Evolutionary conservation across 2,329 filamentous ascomycete genomes (phyloP), one percentile per base, ranked within the genome.

Genomic region (Colletotrichum neosansevieriae): DNA sequence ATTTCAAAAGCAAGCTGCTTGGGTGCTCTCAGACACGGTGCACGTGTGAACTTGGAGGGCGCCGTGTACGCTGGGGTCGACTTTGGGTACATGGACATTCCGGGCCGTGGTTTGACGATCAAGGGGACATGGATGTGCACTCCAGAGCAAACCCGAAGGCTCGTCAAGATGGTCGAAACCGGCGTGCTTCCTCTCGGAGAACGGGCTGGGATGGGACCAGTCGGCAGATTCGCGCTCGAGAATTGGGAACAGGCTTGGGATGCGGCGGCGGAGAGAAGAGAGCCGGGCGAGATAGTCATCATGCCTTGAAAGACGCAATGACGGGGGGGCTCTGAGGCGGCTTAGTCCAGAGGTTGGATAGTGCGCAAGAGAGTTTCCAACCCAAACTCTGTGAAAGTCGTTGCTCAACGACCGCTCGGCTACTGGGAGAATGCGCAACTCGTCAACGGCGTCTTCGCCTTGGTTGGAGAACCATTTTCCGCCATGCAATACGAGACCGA

Each of bases 131-230:
- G 58, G 58, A 61, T 61, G 58, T 51, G 36, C 11, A 51, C 47
- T 34, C 47, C 34, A 13, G 21, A 34, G n/a, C 47, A 61, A 40
- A 51, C 36, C 11, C 34, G 34, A 15, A 51, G 58, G n/a, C 47
- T 61, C 47, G 53, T 51, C 15, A 61, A 61, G 29, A 61, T 61
- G 58, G 47, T 44, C 13, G 58, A 61, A 34, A 53, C n/a, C 11
- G 47, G 58, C 12, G 34, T 53, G 15, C 21, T 61, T 40, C 58
- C 58, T 24, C 36, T 61, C 9, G 47, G 47, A 15, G 15, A 40
- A 32, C 40, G 24, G 13, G 58, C 58, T 13, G 34, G 47, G 5
- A 61, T 44, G 21, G 58, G 47, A 4, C 45, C 47, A n/a, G 47
- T 61, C 3, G 15, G 29, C 9, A 7, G n/a, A 6, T 61, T 44